Evolutionary conservation across 352 stramenopile species (phyloP), one percentile per base, ranked within the genome.

Genomic region (Phytopythium mirpurense): DNA sequence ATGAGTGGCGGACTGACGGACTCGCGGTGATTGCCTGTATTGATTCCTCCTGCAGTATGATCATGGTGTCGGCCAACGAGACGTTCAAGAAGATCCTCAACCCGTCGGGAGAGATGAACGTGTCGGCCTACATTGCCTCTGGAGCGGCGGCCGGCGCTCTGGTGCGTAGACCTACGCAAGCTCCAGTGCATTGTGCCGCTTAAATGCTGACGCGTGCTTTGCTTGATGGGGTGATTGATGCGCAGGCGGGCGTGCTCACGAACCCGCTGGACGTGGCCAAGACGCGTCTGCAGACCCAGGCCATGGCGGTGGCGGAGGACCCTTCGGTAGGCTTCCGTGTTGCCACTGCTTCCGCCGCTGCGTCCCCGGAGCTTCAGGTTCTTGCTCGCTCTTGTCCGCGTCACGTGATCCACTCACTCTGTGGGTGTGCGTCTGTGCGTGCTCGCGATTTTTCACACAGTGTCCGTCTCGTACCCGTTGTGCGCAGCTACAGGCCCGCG

Each of bases 231-330:
- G 6, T 43, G 38, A 27, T 24, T 44, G n/a, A 5, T 32, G 5
- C 29, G n/a, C 45, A 88, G 77, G 83, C 83, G 67, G 83, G 83
- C 26, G 89, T 85, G 24, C 41, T 97, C 18, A 99, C 97, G 23
- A 98, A 96, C 50, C 97, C 97, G 21, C 74, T 99, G 56, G 97
- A 99, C 82, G 93, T 99, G 31, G 90, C 98, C 48, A 99, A 99
- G 76, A 99, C 97, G 18, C 74, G 89, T 45, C 74, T 99, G 62
- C 95, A 99, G 72, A 98, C 95, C 23, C 95, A 99, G 60, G 74
- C 79, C 44, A 73, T 90, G 67, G 56, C 87, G 54, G 36, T 87
- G 10, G 56, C 74, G 51, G 74, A 86, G 57, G 71, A 86, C 60
- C 42, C 66, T 49, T 75, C 66, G 72, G 80, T 90, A 79, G 57